These are phyloP conservation scores for Kwoniella shandongensis DNA, from an alignment of 768 basidiomycete species.

Conservation along the genomic window DNA sequence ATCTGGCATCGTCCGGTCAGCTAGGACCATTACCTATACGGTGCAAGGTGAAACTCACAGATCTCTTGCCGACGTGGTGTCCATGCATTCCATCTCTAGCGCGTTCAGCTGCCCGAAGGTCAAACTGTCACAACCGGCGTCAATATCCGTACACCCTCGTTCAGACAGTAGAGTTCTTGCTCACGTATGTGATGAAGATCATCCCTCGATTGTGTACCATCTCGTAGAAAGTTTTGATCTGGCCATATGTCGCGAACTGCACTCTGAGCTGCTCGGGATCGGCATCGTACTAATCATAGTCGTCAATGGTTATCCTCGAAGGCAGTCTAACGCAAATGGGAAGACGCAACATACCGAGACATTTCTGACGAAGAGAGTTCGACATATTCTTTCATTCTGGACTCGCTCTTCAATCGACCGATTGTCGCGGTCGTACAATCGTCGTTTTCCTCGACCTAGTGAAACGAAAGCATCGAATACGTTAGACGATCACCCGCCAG, in stretches of 20 bases:
- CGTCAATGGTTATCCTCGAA: not conserved
- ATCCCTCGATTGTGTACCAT: conserved; percentile 92
- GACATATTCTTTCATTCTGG: conserved; percentile 87
- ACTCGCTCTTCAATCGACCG: conserved; percentile 92
- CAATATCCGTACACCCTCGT: not conserved
- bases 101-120: conserved; percentile 86
- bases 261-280: conserved; percentile 67
- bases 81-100: conserved; percentile 89
- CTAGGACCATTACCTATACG: not conserved
- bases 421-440: conserved; percentile 14
- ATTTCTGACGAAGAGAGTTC: conserved; percentile 95
- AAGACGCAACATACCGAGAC: conserved; percentile 76
- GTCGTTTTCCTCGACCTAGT: conserved; percentile 10
- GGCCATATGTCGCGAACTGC: conserved; percentile 88
- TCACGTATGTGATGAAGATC: conserved; percentile 97
- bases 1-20: conserved; percentile 61
- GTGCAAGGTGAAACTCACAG: conserved; percentile 64
- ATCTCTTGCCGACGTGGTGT: conserved; percentile 79
- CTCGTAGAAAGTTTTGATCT: conserved; percentile 97
- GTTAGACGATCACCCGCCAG: not conserved
- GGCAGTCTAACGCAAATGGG: no score
- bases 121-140: conserved; percentile 70
- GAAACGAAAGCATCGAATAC: not conserved
- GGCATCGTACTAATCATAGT: conserved; percentile 52
- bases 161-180: conserved; percentile 44